Evolutionary conservation across 73 alveolate species (phyloP), one percentile per base, ranked within the genome.

Genomic region (Paramecium pentaurelia): DNA sequence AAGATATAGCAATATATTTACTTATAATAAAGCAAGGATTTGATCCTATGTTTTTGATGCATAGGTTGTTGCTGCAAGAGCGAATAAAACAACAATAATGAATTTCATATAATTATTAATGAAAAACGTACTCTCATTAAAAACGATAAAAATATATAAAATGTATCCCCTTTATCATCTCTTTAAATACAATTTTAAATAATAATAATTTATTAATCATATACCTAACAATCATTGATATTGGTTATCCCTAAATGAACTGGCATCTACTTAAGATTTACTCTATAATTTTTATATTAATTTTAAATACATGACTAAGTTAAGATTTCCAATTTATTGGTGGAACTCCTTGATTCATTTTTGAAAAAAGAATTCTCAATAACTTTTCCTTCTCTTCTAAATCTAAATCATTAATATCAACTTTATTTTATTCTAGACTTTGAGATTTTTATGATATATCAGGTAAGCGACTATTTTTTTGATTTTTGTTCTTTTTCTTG

Each of bases 341-440:
- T 14, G 98, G 98, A 36, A 95, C 93, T 10, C 99, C 99, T 83
- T 97, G 73, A 84, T 97, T 97, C 99, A 97, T 97, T 80, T 97
- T 97, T 18, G 97, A 86, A 77, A 97, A 97, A 86, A 97, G 68
- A 2, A 97, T 86, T 51, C 99, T 93, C 30, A 97, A 86, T 22
- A 97, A 95, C 49, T 97, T 87, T 38, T 97, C 98, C 68, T 97
- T 92, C 87, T 97, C 98, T 91, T 97, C 99, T 96, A 97, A 96
- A 75, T 97, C 99, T 28, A 97, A 88, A 77, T 95, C 98, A 86
- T 91, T 92, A 8, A 97, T 93, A 59, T 95, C 97, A 12, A 97
- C 96, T 54, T 90, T 96, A 64, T 97, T 86, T 14, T 47, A 59
- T 60, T 59, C 92, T 22, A 95, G 45, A 47, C 85, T 64, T 16